A percentile compares a stretch with the other conserved stretches of the same genome.
Evolutionary conservation across 2,329 filamentous ascomycete species (phyloP).

Genomic region (Ciborinia camelliae): DNA sequence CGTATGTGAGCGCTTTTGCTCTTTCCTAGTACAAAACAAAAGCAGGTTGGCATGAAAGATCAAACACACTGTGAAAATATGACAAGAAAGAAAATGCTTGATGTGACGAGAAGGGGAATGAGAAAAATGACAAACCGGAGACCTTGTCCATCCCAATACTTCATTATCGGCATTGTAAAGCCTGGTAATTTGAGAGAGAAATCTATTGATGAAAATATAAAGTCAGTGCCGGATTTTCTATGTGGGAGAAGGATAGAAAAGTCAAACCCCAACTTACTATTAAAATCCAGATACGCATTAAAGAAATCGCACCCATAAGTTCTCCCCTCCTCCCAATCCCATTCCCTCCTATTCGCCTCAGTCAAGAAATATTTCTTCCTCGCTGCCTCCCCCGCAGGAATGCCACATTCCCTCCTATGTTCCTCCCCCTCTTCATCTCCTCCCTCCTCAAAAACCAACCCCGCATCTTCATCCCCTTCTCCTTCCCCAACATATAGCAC

Average conservation of each 20-base stretch:
- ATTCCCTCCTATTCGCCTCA: slow-evolving; percentile 51
- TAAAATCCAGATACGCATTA: slow-evolving; percentile 90
- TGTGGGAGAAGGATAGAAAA: not conserved
- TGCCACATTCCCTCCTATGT: slow-evolving; percentile 39
- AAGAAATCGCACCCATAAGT: slow-evolving; percentile 72
- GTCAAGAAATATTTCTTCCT: slow-evolving; percentile 61
- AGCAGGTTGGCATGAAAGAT: slow-evolving; percentile 18
- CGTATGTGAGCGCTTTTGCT: slow-evolving; percentile 64
- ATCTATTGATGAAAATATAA: slow-evolving; percentile 41
- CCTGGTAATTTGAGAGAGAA: slow-evolving; percentile 70
- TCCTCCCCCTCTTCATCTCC: slow-evolving; percentile 45
- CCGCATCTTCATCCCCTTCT: slow-evolving; percentile 21
- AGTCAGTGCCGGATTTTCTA: not conserved
- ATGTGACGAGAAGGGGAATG: not conserved
- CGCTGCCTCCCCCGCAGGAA: slow-evolving; percentile 40
- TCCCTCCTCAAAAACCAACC: slow-evolving; percentile 38
- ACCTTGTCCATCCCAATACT: slow-evolving; percentile 77
- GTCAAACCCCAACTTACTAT: slow-evolving; percentile 44
- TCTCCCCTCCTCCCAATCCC: slow-evolving; percentile 59
- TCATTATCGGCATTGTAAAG: slow-evolving; percentile 69
- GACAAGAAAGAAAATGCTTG: not conserved
- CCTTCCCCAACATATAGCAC: slow-evolving; percentile 60
- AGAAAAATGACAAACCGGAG: slow-evolving; percentile 55
- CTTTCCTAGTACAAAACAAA: slow-evolving; percentile 31
- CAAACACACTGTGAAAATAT: slow-evolving; percentile 8